These are phyloP conservation scores for Stemphylium beticola DNA, from an alignment of 2,329 filamentous ascomycete genomes.

Conservation along the genomic window DNA sequence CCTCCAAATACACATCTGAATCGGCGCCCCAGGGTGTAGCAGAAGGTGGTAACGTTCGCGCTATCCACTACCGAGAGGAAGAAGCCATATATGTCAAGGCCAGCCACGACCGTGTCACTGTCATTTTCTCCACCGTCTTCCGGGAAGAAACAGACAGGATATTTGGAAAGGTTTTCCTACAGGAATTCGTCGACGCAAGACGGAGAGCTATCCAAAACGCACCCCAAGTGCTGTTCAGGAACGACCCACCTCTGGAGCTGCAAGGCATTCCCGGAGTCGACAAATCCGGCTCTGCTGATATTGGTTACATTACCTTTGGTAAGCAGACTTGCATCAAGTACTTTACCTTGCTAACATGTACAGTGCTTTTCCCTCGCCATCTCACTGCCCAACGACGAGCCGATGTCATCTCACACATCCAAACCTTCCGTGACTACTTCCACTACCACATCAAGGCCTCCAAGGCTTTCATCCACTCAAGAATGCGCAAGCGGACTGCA, in stretches of 20 bases:
- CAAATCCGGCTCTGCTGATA: slow-evolving; percentile 74
- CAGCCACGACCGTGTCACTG: slow-evolving; percentile 94
- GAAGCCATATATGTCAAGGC: slow-evolving; percentile 99
- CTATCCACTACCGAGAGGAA: slow-evolving; percentile 98
- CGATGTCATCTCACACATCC: slow-evolving; percentile 97
- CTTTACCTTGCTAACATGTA: slow-evolving; percentile 20
- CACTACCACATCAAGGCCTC: slow-evolving; percentile 99
- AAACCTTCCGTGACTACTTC: slow-evolving; percentile 99
- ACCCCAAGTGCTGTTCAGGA: slow-evolving; percentile 94
- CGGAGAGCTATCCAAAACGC: slow-evolving; percentile 97
- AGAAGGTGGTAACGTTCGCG: slow-evolving; percentile 91
- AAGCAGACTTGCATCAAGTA: slow-evolving; percentile 42
- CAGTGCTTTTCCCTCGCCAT: slow-evolving; percentile 95
- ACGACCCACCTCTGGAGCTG: slow-evolving; percentile 90
- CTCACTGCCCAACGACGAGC: slow-evolving; percentile 87
- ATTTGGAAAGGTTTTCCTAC: slow-evolving; percentile 94
- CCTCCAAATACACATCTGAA: slow-evolving; percentile 90
- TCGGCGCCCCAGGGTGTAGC: slow-evolving; percentile 87
- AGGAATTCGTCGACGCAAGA: slow-evolving; percentile 95
- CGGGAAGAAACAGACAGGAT: slow-evolving; percentile 96
- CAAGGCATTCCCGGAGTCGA: slow-evolving; percentile 85
- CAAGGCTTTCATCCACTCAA: slow-evolving; percentile 98
- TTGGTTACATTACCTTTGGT: slow-evolving; percentile 99
- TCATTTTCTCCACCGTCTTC: slow-evolving; percentile 99
- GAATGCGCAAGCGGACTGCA: slow-evolving; percentile 96